Evolutionary conservation across 2,329 filamentous ascomycete species (phyloP).

Genomic region (Elsinoe perseae): DNA sequence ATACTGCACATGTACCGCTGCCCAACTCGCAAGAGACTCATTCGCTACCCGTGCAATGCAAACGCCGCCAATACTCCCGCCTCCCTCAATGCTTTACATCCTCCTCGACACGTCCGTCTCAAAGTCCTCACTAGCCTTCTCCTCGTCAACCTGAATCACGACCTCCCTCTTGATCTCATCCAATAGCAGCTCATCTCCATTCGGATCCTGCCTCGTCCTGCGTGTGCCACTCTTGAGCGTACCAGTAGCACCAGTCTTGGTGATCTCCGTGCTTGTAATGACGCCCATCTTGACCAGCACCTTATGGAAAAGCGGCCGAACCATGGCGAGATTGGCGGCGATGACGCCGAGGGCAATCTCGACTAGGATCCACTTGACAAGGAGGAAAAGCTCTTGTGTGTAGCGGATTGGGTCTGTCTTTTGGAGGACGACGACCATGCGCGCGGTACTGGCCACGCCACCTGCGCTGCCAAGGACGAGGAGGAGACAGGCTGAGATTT

Average conservation of each 20-base stretch:
- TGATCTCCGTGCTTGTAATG: background rate
- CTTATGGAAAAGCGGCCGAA: constrained; percentile 28
- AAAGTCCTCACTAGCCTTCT: constrained; percentile 1
- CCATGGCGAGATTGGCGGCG: constrained; percentile 28
- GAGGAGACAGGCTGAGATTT: constrained; percentile 7
- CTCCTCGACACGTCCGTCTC: background rate
- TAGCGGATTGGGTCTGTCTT: constrained; percentile 22
- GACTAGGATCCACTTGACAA: constrained; percentile 26
- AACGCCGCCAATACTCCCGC: background rate
- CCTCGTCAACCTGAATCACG: background rate
- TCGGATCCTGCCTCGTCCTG: background rate
- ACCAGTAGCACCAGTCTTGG: background rate
- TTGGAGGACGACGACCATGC: constrained; percentile 9
- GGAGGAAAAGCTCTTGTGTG: constrained; percentile 22
- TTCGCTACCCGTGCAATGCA: background rate
- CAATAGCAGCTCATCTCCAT: constrained; percentile 8
- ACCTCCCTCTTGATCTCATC: constrained; percentile 11
- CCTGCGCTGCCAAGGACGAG: constrained; percentile 8
- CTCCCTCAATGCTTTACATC: background rate
- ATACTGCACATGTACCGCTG: background rate
- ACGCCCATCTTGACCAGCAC: constrained; percentile 8
- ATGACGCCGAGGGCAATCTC: constrained; percentile 32
- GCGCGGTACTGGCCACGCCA: background rate
- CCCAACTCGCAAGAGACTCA: background rate
- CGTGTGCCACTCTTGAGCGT: background rate